A percentile compares a stretch with the other conserved stretches of the same genome.
These are phyloP conservation scores for Aspergillus sp. DNA, from an alignment of 2,329 filamentous ascomycete genomes.

Conservation along the genomic window DNA sequence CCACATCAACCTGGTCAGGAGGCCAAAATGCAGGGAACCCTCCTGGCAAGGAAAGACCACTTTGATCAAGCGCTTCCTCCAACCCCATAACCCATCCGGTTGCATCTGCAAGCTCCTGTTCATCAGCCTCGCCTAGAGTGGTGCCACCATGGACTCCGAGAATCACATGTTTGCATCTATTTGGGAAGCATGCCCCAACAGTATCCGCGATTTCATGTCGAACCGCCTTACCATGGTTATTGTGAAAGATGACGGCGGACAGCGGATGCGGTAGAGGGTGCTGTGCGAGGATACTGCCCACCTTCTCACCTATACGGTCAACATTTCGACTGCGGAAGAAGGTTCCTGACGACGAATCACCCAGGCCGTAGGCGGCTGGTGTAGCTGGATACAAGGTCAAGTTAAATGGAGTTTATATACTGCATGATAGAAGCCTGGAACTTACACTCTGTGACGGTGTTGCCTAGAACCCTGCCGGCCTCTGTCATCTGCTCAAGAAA, in stretches of 20 bases:
- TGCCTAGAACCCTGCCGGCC: no score
- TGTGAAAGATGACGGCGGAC: slow-evolving; percentile 20
- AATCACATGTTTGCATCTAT: no score
- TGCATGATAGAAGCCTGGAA: background rate
- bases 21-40: no score
- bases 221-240: slow-evolving; percentile 19
- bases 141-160: no score
- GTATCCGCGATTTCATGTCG: background rate
- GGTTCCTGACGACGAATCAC: slow-evolving; percentile 19
- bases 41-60: no score
- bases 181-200: no score
- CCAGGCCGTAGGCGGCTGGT: slow-evolving; percentile 19
- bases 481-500: slow-evolving; percentile 16
- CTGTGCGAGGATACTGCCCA: slow-evolving; percentile 16
- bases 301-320: slow-evolving; percentile 6
- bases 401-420: slow-evolving; percentile 12
- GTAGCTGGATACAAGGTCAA: slow-evolving; percentile 16
- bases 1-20: no score
- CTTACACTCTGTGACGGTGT: slow-evolving; percentile 16
- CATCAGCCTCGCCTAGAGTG: no score
- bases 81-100: no score
- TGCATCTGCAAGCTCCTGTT: no score
- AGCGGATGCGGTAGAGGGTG: slow-evolving; percentile 18
- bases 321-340: slow-evolving; percentile 23
- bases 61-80: no score